Conservation (phyloP, 1,284 basidiomycete species). For the Porodaedalea pini region DNA sequence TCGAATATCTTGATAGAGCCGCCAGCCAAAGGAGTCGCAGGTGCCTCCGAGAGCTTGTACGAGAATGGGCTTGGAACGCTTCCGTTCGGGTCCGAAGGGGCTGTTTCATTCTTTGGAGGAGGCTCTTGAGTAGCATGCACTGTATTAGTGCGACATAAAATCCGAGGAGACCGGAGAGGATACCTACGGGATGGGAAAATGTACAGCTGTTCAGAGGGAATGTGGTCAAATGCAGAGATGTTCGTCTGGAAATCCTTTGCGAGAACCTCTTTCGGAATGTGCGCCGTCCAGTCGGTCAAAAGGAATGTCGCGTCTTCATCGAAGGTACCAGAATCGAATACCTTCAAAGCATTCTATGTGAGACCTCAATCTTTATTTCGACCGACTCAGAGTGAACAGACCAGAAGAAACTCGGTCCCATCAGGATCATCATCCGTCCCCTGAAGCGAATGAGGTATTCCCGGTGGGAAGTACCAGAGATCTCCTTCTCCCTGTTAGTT, state of each 20-base stretch:
- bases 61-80: constrained; percentile 48
- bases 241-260: constrained; percentile 40
- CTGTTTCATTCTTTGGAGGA: constrained; percentile 36
- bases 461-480: constrained; percentile 59
- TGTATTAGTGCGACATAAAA: constrained; percentile 19
- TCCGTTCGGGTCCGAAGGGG: constrained; percentile 49
- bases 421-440: constrained; percentile 43
- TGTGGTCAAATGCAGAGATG: constrained; percentile 33
- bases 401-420: constrained; percentile 57
- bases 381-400: constrained; percentile 28
- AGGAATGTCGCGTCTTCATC: constrained; percentile 42
- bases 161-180: constrained; percentile 20
- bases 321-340: constrained; percentile 39
- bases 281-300: constrained; percentile 37
- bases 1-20: constrained; percentile 64
- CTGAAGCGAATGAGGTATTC: constrained; percentile 51
- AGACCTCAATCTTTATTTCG: background rate
- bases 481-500: constrained; percentile 37
- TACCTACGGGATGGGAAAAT: constrained; percentile 41
- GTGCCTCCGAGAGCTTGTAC: constrained; percentile 50
- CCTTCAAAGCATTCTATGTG: constrained; percentile 23
- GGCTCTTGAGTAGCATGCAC: constrained; percentile 33
- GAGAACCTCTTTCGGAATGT: constrained; percentile 42
- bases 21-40: constrained; percentile 47
- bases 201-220: constrained; percentile 35